Evolutionary conservation across 306 rosid species (phyloP).

Genomic region (Argentina anserina): DNA sequence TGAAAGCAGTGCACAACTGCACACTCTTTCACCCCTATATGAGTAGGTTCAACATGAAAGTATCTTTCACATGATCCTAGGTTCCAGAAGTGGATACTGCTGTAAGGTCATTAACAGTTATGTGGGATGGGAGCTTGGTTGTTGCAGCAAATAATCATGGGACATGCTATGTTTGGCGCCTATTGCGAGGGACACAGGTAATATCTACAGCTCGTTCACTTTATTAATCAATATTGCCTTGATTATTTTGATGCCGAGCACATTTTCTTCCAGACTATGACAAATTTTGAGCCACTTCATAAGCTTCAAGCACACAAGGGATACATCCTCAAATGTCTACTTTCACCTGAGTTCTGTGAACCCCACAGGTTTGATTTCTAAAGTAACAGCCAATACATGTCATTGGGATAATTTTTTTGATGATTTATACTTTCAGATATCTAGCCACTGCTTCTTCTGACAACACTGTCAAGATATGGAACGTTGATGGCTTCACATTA

Average conservation of each 20-base stretch:
- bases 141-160: slow-evolving; percentile 99
- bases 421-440: slow-evolving; percentile 46
- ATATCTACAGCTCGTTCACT: slow-evolving; percentile 16
- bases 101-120: slow-evolving; percentile 91
- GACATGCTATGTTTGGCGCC: slow-evolving; percentile 98
- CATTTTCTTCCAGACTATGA: slow-evolving; percentile 75
- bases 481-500: slow-evolving; percentile 91
- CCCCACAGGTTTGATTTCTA: slow-evolving; percentile 68
- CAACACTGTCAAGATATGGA: slow-evolving; percentile 94
- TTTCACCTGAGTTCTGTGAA: slow-evolving; percentile 96
- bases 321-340: slow-evolving; percentile 92
- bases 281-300: slow-evolving; percentile 98
- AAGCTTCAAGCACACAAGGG: slow-evolving; percentile 96
- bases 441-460: slow-evolving; percentile 98
- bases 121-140: slow-evolving; percentile 99
- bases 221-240: not conserved
- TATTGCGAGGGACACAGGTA: slow-evolving; percentile 93
- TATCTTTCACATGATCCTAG: slow-evolving; percentile 41
- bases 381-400: not conserved
- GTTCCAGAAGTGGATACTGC: slow-evolving; percentile 99
- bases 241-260: slow-evolving; percentile 21
- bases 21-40: not conserved
- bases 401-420: not conserved
- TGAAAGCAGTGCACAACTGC: not conserved
- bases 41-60: slow-evolving; percentile 10